These are phyloP conservation scores for Candida neerlandica DNA, from an alignment of 1,139 yeast genomes.

Conservation along the genomic window DNA sequence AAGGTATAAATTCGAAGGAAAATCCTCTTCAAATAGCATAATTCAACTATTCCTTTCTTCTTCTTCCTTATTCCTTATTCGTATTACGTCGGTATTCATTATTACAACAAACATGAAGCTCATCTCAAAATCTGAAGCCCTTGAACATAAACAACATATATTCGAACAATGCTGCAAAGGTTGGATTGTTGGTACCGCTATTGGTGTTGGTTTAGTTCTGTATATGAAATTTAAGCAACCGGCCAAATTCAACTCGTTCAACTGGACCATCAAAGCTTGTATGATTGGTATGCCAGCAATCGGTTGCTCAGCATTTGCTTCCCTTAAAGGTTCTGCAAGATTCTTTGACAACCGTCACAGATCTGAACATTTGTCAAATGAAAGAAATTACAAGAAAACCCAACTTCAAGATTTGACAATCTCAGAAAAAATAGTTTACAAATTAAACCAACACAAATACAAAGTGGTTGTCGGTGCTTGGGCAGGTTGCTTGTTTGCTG, in stretches of 20 bases:
- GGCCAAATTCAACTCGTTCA: slow-evolving; percentile 19
- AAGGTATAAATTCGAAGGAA: neutral
- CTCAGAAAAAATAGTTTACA: slow-evolving; percentile 44
- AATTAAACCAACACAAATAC: slow-evolving; percentile 62
- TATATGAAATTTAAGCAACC: slow-evolving; percentile 26
- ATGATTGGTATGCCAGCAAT: slow-evolving; percentile 57
- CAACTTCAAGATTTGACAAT: slow-evolving; percentile 48
- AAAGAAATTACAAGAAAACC: slow-evolving; percentile 35
- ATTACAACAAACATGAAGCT: slow-evolving; percentile 61
- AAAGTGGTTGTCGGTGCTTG: slow-evolving; percentile 73
- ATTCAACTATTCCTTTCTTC: neutral
- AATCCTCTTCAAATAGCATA: neutral
- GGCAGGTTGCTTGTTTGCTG: slow-evolving; percentile 86
- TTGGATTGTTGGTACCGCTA: slow-evolving; percentile 52
- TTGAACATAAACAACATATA: slow-evolving; percentile 61
- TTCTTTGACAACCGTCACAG: slow-evolving; percentile 55
- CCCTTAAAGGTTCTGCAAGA: slow-evolving; percentile 59
- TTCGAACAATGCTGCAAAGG: slow-evolving; percentile 67
- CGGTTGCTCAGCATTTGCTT: slow-evolving; percentile 48
- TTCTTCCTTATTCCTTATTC: neutral
- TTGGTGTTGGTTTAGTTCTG: slow-evolving; percentile 52
- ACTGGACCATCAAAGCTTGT: slow-evolving; percentile 58
- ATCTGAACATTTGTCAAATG: slow-evolving; percentile 19
- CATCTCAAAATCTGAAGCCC: slow-evolving; percentile 63
- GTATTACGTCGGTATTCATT: neutral